These are phyloP conservation scores for Komagataella populi DNA, from an alignment of 805 yeast species.

Conservation along the genomic window DNA sequence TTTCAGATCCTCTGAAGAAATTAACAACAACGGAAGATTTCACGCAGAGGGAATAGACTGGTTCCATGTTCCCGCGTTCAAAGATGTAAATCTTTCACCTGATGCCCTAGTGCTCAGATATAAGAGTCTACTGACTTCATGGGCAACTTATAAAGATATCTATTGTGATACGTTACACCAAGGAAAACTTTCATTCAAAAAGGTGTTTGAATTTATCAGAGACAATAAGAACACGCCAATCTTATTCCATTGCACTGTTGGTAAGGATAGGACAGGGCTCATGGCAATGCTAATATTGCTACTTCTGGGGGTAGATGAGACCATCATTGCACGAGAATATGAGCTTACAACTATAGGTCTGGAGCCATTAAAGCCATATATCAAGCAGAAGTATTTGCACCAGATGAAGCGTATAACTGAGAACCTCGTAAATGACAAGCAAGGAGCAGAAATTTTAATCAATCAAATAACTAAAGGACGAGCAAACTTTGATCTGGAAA, in stretches of 20 bases:
- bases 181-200: conserved; percentile 33
- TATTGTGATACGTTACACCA: conserved; percentile 42
- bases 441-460: conserved; percentile 10
- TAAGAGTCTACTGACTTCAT: conserved; percentile 38
- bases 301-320: conserved; percentile 50
- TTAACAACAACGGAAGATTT: conserved; percentile 29
- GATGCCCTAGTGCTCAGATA: conserved; percentile 44
- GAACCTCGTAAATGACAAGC: conserved; percentile 8
- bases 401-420: conserved; percentile 12
- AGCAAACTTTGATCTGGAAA: conserved; percentile 24
- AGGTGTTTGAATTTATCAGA: conserved; percentile 39
- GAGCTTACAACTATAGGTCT: conserved; percentile 62
- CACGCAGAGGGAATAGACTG: conserved; percentile 30
- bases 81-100: conserved; percentile 45
- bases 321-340: conserved; percentile 60
- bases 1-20: conserved; percentile 50
- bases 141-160: conserved; percentile 49
- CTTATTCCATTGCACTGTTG: conserved; percentile 71
- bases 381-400: conserved; percentile 21
- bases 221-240: conserved; percentile 39
- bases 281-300: conserved; percentile 53
- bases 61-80: conserved; percentile 45
- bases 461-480: conserved; percentile 22
- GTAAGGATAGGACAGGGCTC: conserved; percentile 78
- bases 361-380: conserved; percentile 27